Percentiles rank a stretch among this genome's conserved stretches.
Evolutionary conservation across 495 filamentous ascomycete genomes (phyloP).

Genomic region (Mycothermus thermophilus): DNA sequence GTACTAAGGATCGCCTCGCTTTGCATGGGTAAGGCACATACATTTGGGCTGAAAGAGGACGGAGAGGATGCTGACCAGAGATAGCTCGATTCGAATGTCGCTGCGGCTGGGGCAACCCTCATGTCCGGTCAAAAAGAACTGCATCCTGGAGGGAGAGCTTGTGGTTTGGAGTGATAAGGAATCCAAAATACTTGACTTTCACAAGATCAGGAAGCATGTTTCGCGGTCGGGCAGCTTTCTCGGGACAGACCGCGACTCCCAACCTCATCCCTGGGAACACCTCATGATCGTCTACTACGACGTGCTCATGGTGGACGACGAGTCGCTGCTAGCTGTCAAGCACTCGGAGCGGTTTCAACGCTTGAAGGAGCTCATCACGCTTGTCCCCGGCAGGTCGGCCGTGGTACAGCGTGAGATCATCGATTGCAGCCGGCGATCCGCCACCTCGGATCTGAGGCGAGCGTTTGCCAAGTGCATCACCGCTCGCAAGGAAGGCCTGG

Average conservation of each 20-base stretch:
- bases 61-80: slow-evolving; percentile 1
- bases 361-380: slow-evolving; percentile 43
- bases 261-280: slow-evolving; percentile 56
- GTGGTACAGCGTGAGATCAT: slow-evolving; percentile 48
- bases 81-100: slow-evolving; percentile 37
- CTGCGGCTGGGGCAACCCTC: slow-evolving; percentile 41
- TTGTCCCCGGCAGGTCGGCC: slow-evolving; percentile 43
- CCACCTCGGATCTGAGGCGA: slow-evolving; percentile 37
- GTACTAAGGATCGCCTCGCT: slow-evolving; percentile 51
- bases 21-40: slow-evolving; percentile 38
- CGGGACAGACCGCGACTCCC: slow-evolving; percentile 55
- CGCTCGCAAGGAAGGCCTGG: slow-evolving; percentile 55
- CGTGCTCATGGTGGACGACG: slow-evolving; percentile 55
- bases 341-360: slow-evolving; percentile 47
- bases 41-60: background rate
- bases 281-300: slow-evolving; percentile 80
- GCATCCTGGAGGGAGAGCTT: slow-evolving; percentile 74
- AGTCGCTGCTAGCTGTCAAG: slow-evolving; percentile 44
- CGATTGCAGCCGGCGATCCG: slow-evolving; percentile 40
- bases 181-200: slow-evolving; percentile 48
- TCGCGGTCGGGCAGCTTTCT: slow-evolving; percentile 57
- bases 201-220: slow-evolving; percentile 71
- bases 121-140: slow-evolving; percentile 45
- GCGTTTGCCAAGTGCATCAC: slow-evolving; percentile 54
- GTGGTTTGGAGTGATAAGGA: slow-evolving; percentile 58